Conservation (phyloP, 306 rosid genomes). For the Glycyrrhiza uralensis region DNA sequence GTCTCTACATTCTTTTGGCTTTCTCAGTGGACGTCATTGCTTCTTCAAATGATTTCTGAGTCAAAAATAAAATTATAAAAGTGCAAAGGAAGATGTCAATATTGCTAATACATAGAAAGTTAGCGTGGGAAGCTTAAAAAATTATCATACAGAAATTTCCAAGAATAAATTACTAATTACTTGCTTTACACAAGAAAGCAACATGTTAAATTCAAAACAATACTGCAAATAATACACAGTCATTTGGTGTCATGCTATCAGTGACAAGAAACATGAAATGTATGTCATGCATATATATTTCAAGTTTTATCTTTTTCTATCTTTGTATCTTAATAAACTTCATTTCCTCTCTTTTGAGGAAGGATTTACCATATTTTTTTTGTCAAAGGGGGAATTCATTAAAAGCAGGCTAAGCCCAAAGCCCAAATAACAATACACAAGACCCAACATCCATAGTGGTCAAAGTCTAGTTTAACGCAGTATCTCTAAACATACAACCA, state of each 20-base stretch:
- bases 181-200: neutral
- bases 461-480: no score
- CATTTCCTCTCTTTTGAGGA: neutral
- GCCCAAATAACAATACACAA: no score
- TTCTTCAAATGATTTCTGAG: constrained; percentile 81
- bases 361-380: no score
- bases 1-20: constrained; percentile 42
- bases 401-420: no score
- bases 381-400: no score
- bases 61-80: constrained; percentile 7
- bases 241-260: neutral
- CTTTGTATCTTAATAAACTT: neutral
- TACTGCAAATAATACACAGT: neutral
- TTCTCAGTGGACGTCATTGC: constrained; percentile 56
- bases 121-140: constrained; percentile 3
- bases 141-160: neutral
- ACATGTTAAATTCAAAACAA: neutral
- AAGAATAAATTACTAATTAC: neutral
- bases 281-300: neutral
- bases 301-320: neutral
- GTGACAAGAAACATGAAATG: neutral
- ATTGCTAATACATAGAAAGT: neutral
- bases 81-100: neutral
- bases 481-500: no score
- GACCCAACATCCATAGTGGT: no score